phyloP scores from a whole-genome alignment of 495 filamentous ascomycete genomes.

The Apiosordaria backusii region DNA sequence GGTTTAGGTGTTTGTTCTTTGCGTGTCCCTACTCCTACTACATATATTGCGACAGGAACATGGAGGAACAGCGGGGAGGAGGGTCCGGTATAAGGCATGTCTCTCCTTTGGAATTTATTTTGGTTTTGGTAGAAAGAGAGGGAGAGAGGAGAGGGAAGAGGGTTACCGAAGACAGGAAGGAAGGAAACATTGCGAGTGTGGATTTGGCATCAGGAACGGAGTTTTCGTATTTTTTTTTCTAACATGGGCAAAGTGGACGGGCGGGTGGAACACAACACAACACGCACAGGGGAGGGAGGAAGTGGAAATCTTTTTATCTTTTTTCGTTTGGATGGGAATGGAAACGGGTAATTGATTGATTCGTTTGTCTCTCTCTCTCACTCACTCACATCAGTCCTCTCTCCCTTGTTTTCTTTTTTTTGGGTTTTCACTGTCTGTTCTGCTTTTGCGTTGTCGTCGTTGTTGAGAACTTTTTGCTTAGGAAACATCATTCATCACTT shows the following conservation, averaged over 20 bases:
- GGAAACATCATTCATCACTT: not conserved
- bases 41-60: not conserved
- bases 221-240: not conserved
- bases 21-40: not conserved
- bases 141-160: not conserved
- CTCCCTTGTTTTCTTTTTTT: not conserved
- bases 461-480: not conserved
- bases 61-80: not conserved
- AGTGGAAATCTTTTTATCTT: not conserved
- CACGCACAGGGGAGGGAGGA: not conserved
- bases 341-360: not conserved
- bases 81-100: not conserved
- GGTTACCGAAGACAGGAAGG: too few relatives aligned
- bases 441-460: not conserved
- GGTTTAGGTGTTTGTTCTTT: not conserved
- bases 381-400: not conserved
- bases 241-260: not conserved
- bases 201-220: not conserved
- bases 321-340: not conserved
- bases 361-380: not conserved
- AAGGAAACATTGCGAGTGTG: not conserved
- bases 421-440: not conserved
- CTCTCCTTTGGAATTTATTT: not conserved
- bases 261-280: not conserved
- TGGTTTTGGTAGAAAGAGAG: not conserved